A percentile compares a stretch with the other conserved stretches of the same genome.
These are phyloP conservation scores for Tetrapisispora phaffii DNA, from an alignment of 805 yeast genomes.

Conservation along the genomic window DNA sequence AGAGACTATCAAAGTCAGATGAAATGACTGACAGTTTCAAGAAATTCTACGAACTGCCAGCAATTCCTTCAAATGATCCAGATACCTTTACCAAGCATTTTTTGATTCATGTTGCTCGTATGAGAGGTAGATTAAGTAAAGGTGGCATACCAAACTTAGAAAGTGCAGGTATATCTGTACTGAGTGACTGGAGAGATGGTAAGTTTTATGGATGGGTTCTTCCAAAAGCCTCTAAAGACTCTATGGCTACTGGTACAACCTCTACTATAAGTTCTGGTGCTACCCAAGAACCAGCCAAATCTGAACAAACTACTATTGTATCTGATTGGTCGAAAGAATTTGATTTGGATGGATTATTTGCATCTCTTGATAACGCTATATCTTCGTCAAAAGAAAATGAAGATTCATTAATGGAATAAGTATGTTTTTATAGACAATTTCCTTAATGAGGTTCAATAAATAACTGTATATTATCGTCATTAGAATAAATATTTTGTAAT, in stretches of 20 bases:
- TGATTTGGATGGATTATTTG: conserved; percentile 74
- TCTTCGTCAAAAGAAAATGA: conserved; percentile 19
- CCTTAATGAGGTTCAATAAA: neutral
- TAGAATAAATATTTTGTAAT: neutral
- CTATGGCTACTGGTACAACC: conserved; percentile 15
- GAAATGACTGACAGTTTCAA: conserved; percentile 73
- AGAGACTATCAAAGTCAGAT: conserved; percentile 60
- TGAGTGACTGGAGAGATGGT: conserved; percentile 97
- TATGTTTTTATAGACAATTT: conserved; percentile 1
- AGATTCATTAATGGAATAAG: conserved; percentile 6
- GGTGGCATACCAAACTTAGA: conserved; percentile 90
- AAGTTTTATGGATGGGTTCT: conserved; percentile 83
- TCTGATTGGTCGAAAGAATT: conserved; percentile 87
- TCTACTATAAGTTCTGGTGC: conserved; percentile 30
- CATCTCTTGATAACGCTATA: conserved; percentile 31
- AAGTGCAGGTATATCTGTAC: conserved; percentile 70
- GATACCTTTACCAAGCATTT: conserved; percentile 77
- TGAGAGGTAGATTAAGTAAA: conserved; percentile 80
- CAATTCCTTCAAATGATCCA: conserved; percentile 61
- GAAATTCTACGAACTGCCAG: conserved; percentile 66
- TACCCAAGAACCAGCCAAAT: conserved; percentile 35
- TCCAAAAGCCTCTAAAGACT: conserved; percentile 48
- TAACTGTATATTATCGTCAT: neutral
- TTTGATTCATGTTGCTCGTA: conserved; percentile 85
- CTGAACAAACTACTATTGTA: conserved; percentile 70